Evolutionary conservation across 139 green algal species (phyloP), one percentile per base, ranked within the genome.

Genomic region (Mesotaenium endlicherianum): DNA sequence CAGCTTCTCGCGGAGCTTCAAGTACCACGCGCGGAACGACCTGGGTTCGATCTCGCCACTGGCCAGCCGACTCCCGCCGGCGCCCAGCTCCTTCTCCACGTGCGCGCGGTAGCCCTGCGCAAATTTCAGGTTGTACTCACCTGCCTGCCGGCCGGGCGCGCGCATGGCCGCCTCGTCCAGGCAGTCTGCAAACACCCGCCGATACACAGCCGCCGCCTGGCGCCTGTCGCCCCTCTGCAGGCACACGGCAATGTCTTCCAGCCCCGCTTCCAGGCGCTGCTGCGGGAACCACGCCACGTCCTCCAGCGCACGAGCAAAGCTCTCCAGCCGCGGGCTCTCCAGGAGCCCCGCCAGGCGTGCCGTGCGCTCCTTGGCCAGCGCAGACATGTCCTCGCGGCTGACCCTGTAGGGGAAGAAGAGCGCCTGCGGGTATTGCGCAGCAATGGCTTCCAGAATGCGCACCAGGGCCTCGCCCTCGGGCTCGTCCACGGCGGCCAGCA

Each of bases 371-470:
- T 4, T 38, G 4, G 55, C 75, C n/a, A 81, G 4, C 31, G 3
- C 16, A 6, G 30, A 5, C 30, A 82, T 71, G 6, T 77, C 55
- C 36, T 77, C 40, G 4, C 38, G 38, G 55, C 75, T 82, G 30
- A 82, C 75, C 6, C 45, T 58, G 69, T 91, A 86, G 6, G 88
- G 78, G 26, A 91, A 89, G 81, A 90, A 90, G n/a, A 93, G 39
- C n/a, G 83, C 79, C 70, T 92, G 83, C 40, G 88, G 87, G 79
- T 88, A 89, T 20, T 70, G 41, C 38, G 26, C 17, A 31, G 89
- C 80, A 0, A 93, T 64, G 5, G 39, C 74, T 75, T 89, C 67
- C 40, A 92, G 75, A 3, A 86, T 26, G 6, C 72, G 83, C 49
- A 89, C 40, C 42, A 92, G 60, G 34, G 64, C 81, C 3, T 82